Conservation (phyloP, 495 filamentous ascomycete species). For the Tetracladium marchalianum region DNA sequence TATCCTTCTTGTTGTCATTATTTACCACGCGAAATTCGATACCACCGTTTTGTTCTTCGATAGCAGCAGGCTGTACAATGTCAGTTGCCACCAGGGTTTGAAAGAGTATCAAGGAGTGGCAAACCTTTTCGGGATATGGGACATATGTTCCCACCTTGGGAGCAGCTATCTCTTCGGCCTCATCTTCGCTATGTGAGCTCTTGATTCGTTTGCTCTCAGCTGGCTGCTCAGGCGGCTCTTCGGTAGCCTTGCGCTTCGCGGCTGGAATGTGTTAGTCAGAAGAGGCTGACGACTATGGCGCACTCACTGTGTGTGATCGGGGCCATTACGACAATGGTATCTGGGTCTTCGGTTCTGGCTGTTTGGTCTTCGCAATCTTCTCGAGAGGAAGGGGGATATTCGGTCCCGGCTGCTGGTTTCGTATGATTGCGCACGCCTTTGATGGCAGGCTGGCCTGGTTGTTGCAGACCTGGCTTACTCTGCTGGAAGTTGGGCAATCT, state of each 20-base stretch:
- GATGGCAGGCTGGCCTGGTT: neutral
- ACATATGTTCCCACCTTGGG: constrained; percentile 28
- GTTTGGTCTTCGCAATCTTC: neutral
- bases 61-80: constrained; percentile 56
- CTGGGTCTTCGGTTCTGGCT: too few relatives aligned
- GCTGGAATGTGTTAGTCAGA: constrained; percentile 27
- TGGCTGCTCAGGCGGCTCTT: constrained; percentile 50
- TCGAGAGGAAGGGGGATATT: neutral
- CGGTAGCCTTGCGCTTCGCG: constrained; percentile 69
- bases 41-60: constrained; percentile 89
- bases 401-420: neutral
- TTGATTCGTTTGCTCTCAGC: constrained; percentile 55
- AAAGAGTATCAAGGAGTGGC: constrained; percentile 4
- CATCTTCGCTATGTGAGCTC: constrained; percentile 39
- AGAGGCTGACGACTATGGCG: neutral
- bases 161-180: constrained; percentile 36
- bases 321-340: constrained; percentile 7
- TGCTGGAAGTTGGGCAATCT: too few relatives aligned
- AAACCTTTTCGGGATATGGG: constrained; percentile 77
- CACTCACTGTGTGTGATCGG: constrained; percentile 16
- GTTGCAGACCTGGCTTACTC: neutral
- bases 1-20: constrained; percentile 82
- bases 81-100: neutral
- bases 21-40: constrained; percentile 98
- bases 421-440: neutral